Evolutionary conservation across 371 early-diverging fungal species (phyloP).

Genomic region (Fennellomyces sp.): DNA sequence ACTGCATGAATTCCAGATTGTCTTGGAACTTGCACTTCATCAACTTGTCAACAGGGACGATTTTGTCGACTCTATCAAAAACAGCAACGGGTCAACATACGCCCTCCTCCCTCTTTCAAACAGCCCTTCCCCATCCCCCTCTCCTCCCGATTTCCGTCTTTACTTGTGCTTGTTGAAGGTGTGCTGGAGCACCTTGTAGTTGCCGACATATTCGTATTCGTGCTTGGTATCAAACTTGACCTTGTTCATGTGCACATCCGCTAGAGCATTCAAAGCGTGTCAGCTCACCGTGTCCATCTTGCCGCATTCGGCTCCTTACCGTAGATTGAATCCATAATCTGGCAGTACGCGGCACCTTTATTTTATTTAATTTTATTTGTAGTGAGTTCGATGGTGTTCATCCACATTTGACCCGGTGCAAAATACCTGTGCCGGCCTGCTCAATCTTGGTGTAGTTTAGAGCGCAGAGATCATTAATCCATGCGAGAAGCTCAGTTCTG

Average conservation of each 20-base stretch:
- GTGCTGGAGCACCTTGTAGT: slow-evolving; percentile 90
- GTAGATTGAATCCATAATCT: slow-evolving; percentile 86
- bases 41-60: slow-evolving; percentile 84
- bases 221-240: slow-evolving; percentile 92
- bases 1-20: slow-evolving; percentile 95
- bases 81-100: background rate
- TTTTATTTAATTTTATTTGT: background rate
- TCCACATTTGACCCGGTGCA: too few species aligned
- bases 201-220: slow-evolving; percentile 90
- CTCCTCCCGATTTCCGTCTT: slow-evolving; percentile 10
- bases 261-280: too few species aligned
- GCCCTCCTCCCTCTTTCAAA: background rate
- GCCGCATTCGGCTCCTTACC: slow-evolving; percentile 31
- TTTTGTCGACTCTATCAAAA: slow-evolving; percentile 58
- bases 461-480: slow-evolving; percentile 91
- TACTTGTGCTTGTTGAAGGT: slow-evolving; percentile 81
- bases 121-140: background rate
- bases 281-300: background rate
- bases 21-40: slow-evolving; percentile 95
- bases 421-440: slow-evolving; percentile 92
- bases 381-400: background rate
- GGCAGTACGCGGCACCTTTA: slow-evolving; percentile 80
- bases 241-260: slow-evolving; percentile 76
- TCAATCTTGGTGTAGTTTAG: slow-evolving; percentile 90
- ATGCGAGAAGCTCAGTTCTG: slow-evolving; percentile 84